Evolutionary conservation across 352 stramenopile genomes (phyloP), one percentile per base, ranked within the genome.

Genomic region (Detonula confervacea): DNA sequence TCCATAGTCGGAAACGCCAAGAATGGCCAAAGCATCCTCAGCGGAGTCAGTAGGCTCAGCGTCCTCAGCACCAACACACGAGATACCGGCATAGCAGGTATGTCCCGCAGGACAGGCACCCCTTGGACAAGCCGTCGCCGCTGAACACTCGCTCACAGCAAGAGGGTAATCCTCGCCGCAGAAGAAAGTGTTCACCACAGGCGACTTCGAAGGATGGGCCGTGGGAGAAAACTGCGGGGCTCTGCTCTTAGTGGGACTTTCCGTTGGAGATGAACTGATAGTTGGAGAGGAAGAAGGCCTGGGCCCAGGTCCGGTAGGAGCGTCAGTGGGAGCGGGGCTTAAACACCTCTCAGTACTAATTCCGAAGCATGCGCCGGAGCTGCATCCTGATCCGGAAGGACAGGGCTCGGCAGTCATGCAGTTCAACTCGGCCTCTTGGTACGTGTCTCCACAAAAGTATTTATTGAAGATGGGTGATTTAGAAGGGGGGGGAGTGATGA

Each of bases 21-120:
- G 14, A 25, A 9, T 35, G 7, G 20, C 5, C 18, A 18, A 2
- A 30, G n/a, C 49, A 35, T 4, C 49, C 11, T 16, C 20, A 61
- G 25, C 22, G 6, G 9, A 39, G 39, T 57, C 18, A 29, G 0
- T 29, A 29, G 11, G 14, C 25, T 11, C 29, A 30, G n/a, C n/a
- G n/a, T n/a, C n/a, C n/a, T n/a, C 11, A 9, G 20, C 2, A 3
- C 39, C 20, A 16, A 42, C n/a, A 46, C 61, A 70, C 14, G 11
- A 18, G 18, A 70, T 70, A n/a, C 46, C 46, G n/a, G 2, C 7
- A 33, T 56, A 70, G 47, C 61, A 70, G 33, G 25, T 70, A 27
- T 49, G n/a, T 5, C 61, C 25, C 5, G 0, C 20, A 14, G 61
- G 61, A 22, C 61, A 70, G 0, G 39, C 39, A 9, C 39, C 44